phyloP scores from a whole-genome alignment of 306 rosid species.

The Castanea crenata region DNA sequence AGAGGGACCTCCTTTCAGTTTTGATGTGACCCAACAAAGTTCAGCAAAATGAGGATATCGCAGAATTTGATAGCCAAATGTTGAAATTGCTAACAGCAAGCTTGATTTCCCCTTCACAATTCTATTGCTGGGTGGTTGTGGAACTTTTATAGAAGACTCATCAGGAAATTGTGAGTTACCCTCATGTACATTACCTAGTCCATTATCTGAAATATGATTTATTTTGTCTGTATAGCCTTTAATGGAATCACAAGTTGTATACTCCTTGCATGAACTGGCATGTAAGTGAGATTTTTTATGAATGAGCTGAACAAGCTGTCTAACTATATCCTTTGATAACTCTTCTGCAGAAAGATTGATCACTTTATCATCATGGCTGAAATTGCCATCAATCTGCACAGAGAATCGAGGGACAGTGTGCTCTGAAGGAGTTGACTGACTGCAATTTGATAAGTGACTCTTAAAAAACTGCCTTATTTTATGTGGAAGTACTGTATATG shows the following conservation, averaged over 20 bases:
- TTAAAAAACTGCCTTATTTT: conserved; percentile 65
- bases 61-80: conserved; percentile 92
- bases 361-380: conserved; percentile 52
- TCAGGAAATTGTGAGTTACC: conserved; percentile 33
- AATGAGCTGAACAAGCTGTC: conserved; percentile 65
- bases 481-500: conserved; percentile 59
- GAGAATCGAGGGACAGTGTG: conserved; percentile 66
- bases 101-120: conserved; percentile 67
- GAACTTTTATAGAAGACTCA: conserved; percentile 41
- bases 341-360: conserved; percentile 55
- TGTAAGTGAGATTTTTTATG: conserved; percentile 69
- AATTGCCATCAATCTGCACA: conserved; percentile 63
- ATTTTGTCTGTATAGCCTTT: conserved; percentile 27
- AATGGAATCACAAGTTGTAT: conserved; percentile 24
- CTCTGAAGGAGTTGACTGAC: conserved; percentile 46
- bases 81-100: conserved; percentile 66
- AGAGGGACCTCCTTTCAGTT: conserved; percentile 82
- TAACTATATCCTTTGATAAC: conserved; percentile 64
- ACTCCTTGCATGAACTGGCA: conserved; percentile 19
- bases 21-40: conserved; percentile 97
- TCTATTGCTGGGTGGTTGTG: conserved; percentile 49
- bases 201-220: conserved; percentile 30
- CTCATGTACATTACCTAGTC: conserved; percentile 27
- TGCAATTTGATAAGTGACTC: conserved; percentile 41
- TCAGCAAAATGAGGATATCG: conserved; percentile 91